Percentiles rank a stretch among this genome's conserved stretches.
Conservation (phyloP, 2,329 filamentous ascomycete species). For the Capronia coronata region DNA sequence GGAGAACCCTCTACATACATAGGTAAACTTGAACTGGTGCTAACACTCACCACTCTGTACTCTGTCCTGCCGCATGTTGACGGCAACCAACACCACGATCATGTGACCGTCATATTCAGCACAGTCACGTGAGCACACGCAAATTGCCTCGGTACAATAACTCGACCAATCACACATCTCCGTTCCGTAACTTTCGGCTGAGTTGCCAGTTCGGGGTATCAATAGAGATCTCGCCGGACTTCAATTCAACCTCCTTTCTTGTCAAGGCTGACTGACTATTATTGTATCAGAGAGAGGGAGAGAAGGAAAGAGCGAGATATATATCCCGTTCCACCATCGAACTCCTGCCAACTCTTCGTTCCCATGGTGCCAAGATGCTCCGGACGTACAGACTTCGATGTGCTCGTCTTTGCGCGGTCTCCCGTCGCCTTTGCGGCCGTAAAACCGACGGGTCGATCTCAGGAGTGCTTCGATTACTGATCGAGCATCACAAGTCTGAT, state of each 20-base stretch:
- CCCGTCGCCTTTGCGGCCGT: neutral
- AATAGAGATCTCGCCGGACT: neutral
- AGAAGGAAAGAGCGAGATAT: too few relatives aligned
- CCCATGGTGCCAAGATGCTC: neutral
- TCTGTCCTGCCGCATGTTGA: too few relatives aligned
- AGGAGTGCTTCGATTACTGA: conserved; percentile 14
- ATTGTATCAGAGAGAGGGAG: too few relatives aligned
- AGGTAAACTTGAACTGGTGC: too few relatives aligned
- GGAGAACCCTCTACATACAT: too few relatives aligned
- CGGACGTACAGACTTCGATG: neutral
- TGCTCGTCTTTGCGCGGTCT: neutral
- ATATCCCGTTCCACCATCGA: too few relatives aligned
- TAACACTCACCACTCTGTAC: too few relatives aligned
- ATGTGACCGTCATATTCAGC: too few relatives aligned
- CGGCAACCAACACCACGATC: too few relatives aligned
- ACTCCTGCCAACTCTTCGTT: neutral
- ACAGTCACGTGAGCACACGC: too few relatives aligned
- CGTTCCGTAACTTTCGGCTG: neutral
- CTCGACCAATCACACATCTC: neutral
- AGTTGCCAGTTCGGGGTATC: neutral
- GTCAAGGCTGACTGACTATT: too few relatives aligned
- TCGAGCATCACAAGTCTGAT: conserved; percentile 1
- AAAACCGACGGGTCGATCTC: neutral
- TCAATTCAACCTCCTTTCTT: too few relatives aligned
- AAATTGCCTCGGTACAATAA: neutral